phyloP scores from a whole-genome alignment of 1,284 basidiomycete species.

The Cutaneotrichosporon dermatis region DNA sequence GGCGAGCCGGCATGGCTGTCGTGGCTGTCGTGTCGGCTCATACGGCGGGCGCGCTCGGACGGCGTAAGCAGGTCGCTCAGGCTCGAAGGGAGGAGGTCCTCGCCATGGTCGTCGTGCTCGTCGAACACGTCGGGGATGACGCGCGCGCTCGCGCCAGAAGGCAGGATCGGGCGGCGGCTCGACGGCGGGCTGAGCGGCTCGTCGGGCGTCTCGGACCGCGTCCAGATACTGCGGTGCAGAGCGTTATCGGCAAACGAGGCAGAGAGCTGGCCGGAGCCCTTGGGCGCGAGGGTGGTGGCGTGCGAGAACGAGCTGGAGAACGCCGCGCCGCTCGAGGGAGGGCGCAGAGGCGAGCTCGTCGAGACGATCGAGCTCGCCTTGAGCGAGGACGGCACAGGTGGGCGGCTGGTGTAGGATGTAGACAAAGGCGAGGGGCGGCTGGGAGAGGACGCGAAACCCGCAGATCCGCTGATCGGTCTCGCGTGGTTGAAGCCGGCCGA shows the following conservation, averaged over 20 bases:
- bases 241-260: conserved; percentile 38
- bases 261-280: conserved; percentile 30
- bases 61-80: conserved; percentile 82
- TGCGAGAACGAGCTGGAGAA: conserved; percentile 44
- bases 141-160: conserved; percentile 3
- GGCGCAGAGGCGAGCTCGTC: conserved; percentile 36
- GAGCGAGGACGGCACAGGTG: conserved; percentile 23
- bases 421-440: conserved; percentile 41
- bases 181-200: conserved; percentile 35
- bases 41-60: conserved; percentile 68
- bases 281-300: conserved; percentile 18
- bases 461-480: conserved; percentile 20
- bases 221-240: conserved; percentile 38
- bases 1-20: conserved; percentile 33
- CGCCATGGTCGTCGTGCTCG: conserved; percentile 60
- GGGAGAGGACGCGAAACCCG: conserved; percentile 39
- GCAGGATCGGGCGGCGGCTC: conserved; percentile 24
- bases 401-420: conserved; percentile 29
- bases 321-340: conserved; percentile 29
- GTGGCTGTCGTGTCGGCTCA: conserved; percentile 57
- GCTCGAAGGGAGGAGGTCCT: conserved; percentile 80
- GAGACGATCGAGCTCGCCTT: conserved; percentile 28
- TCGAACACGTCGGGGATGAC: conserved; percentile 32
- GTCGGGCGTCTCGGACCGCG: conserved; percentile 35
- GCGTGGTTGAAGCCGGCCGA: conserved; percentile 36